phyloP scores from a whole-genome alignment of 495 filamentous ascomycete genomes.

The Lindgomyces ingoldianus region DNA sequence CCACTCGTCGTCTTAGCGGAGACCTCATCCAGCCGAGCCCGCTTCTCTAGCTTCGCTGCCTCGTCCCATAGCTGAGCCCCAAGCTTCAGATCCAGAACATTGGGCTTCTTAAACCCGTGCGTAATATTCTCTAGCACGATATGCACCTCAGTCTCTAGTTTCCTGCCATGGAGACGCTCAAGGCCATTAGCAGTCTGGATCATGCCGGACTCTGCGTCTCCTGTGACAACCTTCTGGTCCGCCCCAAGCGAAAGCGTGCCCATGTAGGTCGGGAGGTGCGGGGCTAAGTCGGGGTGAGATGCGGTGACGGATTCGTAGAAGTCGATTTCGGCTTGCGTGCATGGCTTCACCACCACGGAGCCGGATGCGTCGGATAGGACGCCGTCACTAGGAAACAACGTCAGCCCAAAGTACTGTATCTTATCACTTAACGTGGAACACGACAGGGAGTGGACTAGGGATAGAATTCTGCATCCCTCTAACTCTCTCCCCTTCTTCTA shows the following conservation, averaged over 20 bases:
- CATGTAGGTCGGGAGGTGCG: conserved; percentile 81
- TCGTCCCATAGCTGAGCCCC: conserved; percentile 85
- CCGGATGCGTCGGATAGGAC: conserved; percentile 84
- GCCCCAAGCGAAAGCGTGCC: conserved; percentile 65
- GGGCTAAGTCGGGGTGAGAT: conserved; percentile 68
- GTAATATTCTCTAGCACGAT: conserved; percentile 89
- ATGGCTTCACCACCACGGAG: conserved; percentile 90
- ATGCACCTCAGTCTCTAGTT: conserved; percentile 65
- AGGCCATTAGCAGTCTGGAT: conserved; percentile 52
- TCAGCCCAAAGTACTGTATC: no score
- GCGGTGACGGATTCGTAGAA: conserved; percentile 81
- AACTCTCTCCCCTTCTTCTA: no score
- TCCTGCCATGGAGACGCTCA: conserved; percentile 42
- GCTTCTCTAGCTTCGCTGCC: conserved; percentile 74
- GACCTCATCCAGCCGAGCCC: conserved; percentile 75
- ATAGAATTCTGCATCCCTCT: no score
- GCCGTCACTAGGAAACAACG: conserved; percentile 66
- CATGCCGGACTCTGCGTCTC: conserved; percentile 21
- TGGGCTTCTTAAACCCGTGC: conserved; percentile 77
- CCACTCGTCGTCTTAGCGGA: conserved; percentile 76
- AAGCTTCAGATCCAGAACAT: conserved; percentile 94
- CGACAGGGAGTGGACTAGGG: no score
- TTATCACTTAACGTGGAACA: no score
- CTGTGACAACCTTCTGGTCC: conserved; percentile 15
- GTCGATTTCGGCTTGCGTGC: conserved; percentile 78